Conservation (phyloP, 169 alveolate genomes). For the Cryptosporidium sp. region DNA sequence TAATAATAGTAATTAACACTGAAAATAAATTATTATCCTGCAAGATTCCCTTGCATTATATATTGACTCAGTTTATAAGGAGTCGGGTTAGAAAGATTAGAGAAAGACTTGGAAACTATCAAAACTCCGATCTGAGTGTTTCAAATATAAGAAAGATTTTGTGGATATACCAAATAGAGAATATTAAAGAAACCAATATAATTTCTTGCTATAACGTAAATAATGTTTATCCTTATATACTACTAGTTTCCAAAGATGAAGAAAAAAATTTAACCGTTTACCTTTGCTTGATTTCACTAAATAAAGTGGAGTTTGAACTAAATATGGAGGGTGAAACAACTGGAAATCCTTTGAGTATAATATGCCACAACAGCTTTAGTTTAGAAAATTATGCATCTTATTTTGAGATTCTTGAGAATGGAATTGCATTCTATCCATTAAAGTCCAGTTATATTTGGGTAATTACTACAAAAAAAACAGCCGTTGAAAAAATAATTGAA, state of each 20-base stretch:
- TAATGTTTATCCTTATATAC: constrained; percentile 36
- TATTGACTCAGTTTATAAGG: constrained; percentile 22
- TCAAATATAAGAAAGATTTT: constrained; percentile 17
- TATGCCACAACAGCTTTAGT: neutral
- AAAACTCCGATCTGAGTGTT: neutral
- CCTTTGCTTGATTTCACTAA: constrained; percentile 15
- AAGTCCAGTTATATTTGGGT: constrained; percentile 55
- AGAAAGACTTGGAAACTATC: neutral
- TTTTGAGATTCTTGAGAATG: constrained; percentile 17
- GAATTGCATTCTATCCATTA: constrained; percentile 36
- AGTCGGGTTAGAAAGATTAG: neutral
- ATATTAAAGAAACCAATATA: neutral
- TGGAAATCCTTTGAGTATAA: constrained; percentile 13
- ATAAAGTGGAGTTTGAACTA: constrained; percentile 10
- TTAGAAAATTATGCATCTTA: neutral
- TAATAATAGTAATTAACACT: constrained; percentile 13
- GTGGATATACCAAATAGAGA: constrained; percentile 28
- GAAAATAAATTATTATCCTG: constrained; percentile 9
- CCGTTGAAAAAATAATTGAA: neutral
- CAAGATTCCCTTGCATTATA: constrained; percentile 35
- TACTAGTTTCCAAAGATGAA: neutral
- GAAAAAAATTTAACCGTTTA: neutral
- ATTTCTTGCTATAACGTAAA: constrained; percentile 15
- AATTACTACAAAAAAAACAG: neutral
- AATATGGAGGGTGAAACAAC: neutral